These are phyloP conservation scores for Fusarium sublunatum DNA, from an alignment of 2,329 filamentous ascomycete species.

Conservation along the genomic window DNA sequence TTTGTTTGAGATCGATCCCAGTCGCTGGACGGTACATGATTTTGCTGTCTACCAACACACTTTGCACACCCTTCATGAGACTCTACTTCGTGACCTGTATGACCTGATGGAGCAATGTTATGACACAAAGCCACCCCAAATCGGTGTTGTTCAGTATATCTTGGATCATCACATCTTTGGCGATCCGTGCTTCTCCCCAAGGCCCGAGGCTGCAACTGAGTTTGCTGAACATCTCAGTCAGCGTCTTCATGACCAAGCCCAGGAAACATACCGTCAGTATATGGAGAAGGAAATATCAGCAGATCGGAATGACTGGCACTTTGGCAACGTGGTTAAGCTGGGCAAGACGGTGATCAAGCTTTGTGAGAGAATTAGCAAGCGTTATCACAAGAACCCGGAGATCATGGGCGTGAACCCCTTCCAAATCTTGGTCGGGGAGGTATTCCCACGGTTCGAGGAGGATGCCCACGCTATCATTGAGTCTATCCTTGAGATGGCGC, in stretches of 20 bases:
- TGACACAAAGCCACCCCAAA: conserved; percentile 84
- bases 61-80: conserved; percentile 80
- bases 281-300: conserved; percentile 84
- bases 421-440: conserved; percentile 80
- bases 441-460: conserved; percentile 89
- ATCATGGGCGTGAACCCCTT: conserved; percentile 79
- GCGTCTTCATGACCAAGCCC: conserved; percentile 78
- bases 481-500: conserved; percentile 79
- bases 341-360: conserved; percentile 87
- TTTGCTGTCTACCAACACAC: conserved; percentile 78
- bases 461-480: conserved; percentile 88
- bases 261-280: conserved; percentile 81
- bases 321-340: conserved; percentile 88
- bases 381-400: conserved; percentile 87
- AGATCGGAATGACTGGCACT: conserved; percentile 86
- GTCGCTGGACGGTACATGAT: conserved; percentile 76
- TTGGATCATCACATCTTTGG: conserved; percentile 84
- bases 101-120: conserved; percentile 89
- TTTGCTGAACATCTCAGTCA: conserved; percentile 79
- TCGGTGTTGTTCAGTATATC: conserved; percentile 82
- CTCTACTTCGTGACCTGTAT: conserved; percentile 86
- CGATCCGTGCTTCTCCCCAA: conserved; percentile 79
- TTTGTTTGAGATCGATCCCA: conserved; percentile 67
- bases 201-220: conserved; percentile 74
- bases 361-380: conserved; percentile 89